Evolutionary conservation across 352 stramenopile genomes (phyloP).

Genomic region (Phytophthora palmivora): DNA sequence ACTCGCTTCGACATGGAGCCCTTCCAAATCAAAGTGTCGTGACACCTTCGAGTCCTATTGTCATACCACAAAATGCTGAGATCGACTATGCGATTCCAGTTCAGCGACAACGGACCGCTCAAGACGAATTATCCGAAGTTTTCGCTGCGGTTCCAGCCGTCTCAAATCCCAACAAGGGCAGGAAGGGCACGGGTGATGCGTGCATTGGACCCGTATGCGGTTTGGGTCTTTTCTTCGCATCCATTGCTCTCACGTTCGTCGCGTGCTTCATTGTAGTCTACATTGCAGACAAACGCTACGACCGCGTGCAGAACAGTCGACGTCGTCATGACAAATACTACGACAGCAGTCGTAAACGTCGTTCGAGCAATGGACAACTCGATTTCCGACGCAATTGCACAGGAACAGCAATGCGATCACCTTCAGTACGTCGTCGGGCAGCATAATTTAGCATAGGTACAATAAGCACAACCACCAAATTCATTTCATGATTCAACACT

Average conservation of each 20-base stretch:
- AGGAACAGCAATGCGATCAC: constrained; percentile 17
- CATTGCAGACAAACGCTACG: constrained; percentile 43
- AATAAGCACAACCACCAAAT: no score
- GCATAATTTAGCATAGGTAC: constrained; percentile 13
- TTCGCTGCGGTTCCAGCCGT: constrained; percentile 19
- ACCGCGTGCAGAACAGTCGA: constrained; percentile 31
- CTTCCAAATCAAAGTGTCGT: constrained; percentile 11
- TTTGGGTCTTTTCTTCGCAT: constrained; percentile 50
- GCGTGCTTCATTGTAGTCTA: constrained; percentile 49
- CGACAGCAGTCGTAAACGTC: constrained; percentile 25
- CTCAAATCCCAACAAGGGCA: constrained; percentile 26
- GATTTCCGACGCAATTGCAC: constrained; percentile 28
- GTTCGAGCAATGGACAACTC: constrained; percentile 19
- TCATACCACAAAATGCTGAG: constrained; percentile 6
- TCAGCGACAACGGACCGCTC: constrained; percentile 23
- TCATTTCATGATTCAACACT: no score
- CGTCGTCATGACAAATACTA: constrained; percentile 33
- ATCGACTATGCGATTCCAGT: not conserved
- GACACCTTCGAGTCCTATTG: constrained; percentile 19
- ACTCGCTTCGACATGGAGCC: constrained; percentile 28
- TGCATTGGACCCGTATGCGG: constrained; percentile 49
- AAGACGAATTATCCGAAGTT: constrained; percentile 31
- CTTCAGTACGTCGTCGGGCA: constrained; percentile 20
- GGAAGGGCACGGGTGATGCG: constrained; percentile 35
- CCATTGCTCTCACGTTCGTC: constrained; percentile 40